phyloP scores from a whole-genome alignment of 148 eudicot genomes.

The Rhododendron griersonianum region DNA sequence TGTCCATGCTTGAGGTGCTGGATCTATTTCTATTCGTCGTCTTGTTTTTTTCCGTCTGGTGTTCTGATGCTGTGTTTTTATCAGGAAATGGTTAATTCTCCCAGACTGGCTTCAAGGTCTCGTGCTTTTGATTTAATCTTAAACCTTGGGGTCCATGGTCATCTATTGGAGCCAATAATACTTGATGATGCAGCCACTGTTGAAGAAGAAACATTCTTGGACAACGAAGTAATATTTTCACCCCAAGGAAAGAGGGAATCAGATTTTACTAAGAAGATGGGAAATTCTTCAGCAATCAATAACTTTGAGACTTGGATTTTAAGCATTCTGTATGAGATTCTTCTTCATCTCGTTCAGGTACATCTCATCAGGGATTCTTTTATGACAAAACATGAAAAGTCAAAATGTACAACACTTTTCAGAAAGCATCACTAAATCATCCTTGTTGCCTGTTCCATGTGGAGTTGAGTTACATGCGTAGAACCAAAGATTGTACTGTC shows the following conservation, averaged over 20 bases:
- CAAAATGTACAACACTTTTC: not conserved
- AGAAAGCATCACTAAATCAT: not conserved
- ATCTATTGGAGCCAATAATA: slow-evolving; percentile 82
- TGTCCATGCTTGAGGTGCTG: slow-evolving; percentile 89
- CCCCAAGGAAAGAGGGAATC: slow-evolving; percentile 40
- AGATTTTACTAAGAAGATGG: slow-evolving; percentile 41
- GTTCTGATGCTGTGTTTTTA: slow-evolving; percentile 26
- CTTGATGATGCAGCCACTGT: slow-evolving; percentile 67
- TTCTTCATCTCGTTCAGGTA: slow-evolving; percentile 97
- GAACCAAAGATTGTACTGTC: not conserved
- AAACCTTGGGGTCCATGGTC: slow-evolving; percentile 98
- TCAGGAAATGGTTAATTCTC: slow-evolving; percentile 64
- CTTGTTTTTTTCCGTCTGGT: not conserved
- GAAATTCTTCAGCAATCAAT: slow-evolving; percentile 58
- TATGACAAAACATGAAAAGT: not conserved
- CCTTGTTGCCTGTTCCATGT: not conserved
- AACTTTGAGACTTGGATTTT: slow-evolving; percentile 86
- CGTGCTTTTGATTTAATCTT: slow-evolving; percentile 91
- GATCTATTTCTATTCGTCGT: not conserved
- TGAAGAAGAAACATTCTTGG: slow-evolving; percentile 62
- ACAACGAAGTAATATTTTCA: slow-evolving; percentile 45
- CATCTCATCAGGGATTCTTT: not conserved
- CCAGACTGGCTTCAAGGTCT: slow-evolving; percentile 60
- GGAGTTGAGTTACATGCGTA: not conserved
- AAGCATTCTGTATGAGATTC: slow-evolving; percentile 75